Conservation (phyloP, 208 protist genomes). For the Leishmania tarentolae region DNA sequence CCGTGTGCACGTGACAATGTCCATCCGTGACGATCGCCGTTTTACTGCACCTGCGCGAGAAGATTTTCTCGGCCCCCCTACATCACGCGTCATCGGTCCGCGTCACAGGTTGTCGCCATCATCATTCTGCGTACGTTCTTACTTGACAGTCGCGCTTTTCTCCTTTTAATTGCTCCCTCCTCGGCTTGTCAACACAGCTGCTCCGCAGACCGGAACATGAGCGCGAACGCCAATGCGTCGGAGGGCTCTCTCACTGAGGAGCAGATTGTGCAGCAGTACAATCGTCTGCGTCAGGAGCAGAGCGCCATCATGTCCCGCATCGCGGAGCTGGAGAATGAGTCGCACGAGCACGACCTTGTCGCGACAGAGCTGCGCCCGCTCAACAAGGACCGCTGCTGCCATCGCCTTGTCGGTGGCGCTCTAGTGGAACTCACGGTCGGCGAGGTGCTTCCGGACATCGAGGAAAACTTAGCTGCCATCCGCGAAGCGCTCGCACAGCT, state of each 20-base stretch:
- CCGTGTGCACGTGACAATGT: not conserved
- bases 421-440: slow-evolving; percentile 95
- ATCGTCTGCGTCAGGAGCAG: slow-evolving; percentile 88
- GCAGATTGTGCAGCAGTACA: slow-evolving; percentile 83
- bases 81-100: not conserved
- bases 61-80: not conserved
- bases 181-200: not conserved
- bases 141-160: not conserved
- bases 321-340: slow-evolving; percentile 87
- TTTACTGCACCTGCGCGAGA: not conserved
- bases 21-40: not conserved
- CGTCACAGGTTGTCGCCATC: not conserved
- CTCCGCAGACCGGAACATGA: not conserved
- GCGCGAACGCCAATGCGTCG: slow-evolving; percentile 4
- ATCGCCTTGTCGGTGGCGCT: slow-evolving; percentile 94
- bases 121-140: not conserved
- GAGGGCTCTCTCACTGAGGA: slow-evolving; percentile 53
- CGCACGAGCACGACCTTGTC: slow-evolving; percentile 92
- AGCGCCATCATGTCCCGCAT: slow-evolving; percentile 86
- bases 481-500: slow-evolving; percentile 69
- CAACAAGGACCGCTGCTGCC: slow-evolving; percentile 92
- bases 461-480: slow-evolving; percentile 87
- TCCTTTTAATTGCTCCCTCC: not conserved
- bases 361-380: slow-evolving; percentile 84
- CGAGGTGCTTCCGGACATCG: slow-evolving; percentile 94